phyloP scores from a whole-genome alignment of 306 rosid genomes.

The Vachellia pachyceras region DNA sequence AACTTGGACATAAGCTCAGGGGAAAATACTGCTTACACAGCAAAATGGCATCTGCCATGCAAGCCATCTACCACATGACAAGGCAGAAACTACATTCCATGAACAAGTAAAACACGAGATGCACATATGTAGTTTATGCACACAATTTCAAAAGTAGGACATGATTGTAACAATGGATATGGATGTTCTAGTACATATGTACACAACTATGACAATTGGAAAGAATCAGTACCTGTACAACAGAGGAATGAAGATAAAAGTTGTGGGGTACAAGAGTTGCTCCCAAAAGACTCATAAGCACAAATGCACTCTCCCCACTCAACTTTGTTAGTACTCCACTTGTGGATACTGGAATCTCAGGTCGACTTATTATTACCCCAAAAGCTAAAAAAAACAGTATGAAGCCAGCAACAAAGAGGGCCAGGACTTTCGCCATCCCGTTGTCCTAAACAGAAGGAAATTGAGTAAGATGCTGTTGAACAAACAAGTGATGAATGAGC shows the following conservation, averaged over 20 bases:
- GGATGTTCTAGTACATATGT: background rate
- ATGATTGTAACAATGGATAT: slow-evolving; percentile 4
- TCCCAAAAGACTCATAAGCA: slow-evolving; percentile 95
- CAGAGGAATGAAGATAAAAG: slow-evolving; percentile 88
- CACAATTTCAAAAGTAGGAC: background rate
- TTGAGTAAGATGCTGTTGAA: slow-evolving; percentile 22
- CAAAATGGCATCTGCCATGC: slow-evolving; percentile 17
- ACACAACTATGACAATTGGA: slow-evolving; percentile 1
- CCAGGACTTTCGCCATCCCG: slow-evolving; percentile 61
- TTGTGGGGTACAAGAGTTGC: slow-evolving; percentile 96
- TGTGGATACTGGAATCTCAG: slow-evolving; percentile 68
- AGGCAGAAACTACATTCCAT: slow-evolving; percentile 9
- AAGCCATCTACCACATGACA: background rate
- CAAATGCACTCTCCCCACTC: slow-evolving; percentile 87
- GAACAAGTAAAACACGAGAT: slow-evolving; percentile 12
- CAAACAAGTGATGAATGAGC: slow-evolving; percentile 12
- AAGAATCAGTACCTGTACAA: slow-evolving; percentile 78
- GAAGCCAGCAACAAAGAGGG: slow-evolving; percentile 64
- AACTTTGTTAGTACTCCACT: slow-evolving; percentile 69
- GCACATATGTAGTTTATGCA: background rate
- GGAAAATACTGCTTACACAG: slow-evolving; percentile 27
- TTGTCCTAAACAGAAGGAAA: slow-evolving; percentile 62
- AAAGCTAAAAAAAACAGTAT: slow-evolving; percentile 62
- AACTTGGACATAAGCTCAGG: slow-evolving; percentile 12
- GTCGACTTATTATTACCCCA: slow-evolving; percentile 73